Base-by-base conservation (phyloP, 1,139 yeast genomes). In the Lodderomyces oxycetoniae region DNA sequence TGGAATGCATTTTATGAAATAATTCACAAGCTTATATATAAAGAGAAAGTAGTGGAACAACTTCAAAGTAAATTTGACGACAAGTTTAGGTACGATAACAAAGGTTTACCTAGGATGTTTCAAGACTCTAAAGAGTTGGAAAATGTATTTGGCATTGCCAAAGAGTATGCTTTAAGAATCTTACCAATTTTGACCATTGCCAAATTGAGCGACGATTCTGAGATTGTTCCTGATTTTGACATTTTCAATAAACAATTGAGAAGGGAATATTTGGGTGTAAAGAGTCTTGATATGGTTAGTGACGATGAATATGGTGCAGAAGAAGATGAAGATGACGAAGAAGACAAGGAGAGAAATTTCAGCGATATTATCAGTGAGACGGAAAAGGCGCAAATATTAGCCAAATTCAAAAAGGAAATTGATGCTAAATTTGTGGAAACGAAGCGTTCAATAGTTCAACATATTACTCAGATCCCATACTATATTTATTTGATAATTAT, bases 381-480 rank as follows among this genome's bases (percentile, higher is more conserved):
- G 9, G 86, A 84, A 39, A 79, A 78, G 52, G 70, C 69, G 16
- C 71, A 68, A 17, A 67, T 88, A 5, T 56, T 68, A 37, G 61
- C 67, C 40, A 77, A 78, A 46, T 83, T 87, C 59, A 79, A 81
- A 54, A 78, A 79, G 40, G 86, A 83, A 49, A 74, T 87, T 12
- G 95, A 89, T 52, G 78, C 91, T 4, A 71, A 81, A 32, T 91
- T 79, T 45, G 69, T 91, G 33, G 97, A 91, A 51, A 86, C 96
- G 14, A 86, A 81, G 51, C 70, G 94, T 40, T 79, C 91, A 4
- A 73, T 82, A 38, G 70, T 83, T 23, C 79, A 77, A 39, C 79
- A 77, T 36, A 72, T 75, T 9, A 77, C 95, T 1, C 81, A 82
- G 41, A 81, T 91, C 39, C 98, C 98, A 4, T 67, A 79, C 48